Evolutionary conservation across 495 filamentous ascomycete species (phyloP), one percentile per base, ranked within the genome.

Genomic region (Podospora pseudopauciseta): DNA sequence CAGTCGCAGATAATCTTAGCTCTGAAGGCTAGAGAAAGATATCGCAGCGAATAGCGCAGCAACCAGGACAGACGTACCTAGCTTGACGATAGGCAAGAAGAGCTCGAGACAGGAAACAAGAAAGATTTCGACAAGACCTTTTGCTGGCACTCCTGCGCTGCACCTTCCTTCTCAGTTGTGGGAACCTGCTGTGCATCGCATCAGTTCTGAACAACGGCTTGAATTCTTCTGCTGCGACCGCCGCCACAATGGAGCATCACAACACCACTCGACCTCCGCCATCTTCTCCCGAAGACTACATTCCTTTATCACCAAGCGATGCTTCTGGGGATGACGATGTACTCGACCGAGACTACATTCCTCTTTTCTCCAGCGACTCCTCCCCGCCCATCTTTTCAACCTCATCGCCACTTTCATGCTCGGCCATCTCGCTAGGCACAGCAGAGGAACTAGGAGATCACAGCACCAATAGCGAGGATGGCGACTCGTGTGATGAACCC

Each of bases 31-130:
- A 75, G 71, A 71, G 69, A 67, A 73, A 83, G 77, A 80, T 71
- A 75, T 81, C 75, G 79, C 78, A 79, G 82, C 82, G 81, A 80
- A 79, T 83, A 84, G 82, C 79, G 80, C 81, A 75, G 69, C 71
- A 77, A 60, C 72, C 76, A 71, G 75, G 67, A 68, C 60, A 75
- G 73, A 70, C 70, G 75, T 76, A 80, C 80, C 82, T 87, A 87
- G 85, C 85, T 85, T 85, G 76, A 83, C 83, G 83, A 85, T 87
- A 87, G 85, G 58, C 83, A 85, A 84, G 82, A 79, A 80, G n/a
- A 58, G 39, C 79, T 79, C 77, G 80, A 83, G 80, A 80, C 77
- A 82, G 77, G 74, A 79, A 80, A 63, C 27, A 63, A 63, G 69
- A 74, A 69, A 69, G 53, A 76, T 65, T 74, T 75, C 73, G 74